Evolutionary conservation across 2,329 filamentous ascomycete genomes (phyloP), one percentile per base, ranked within the genome.

Genomic region (Ceratocystiopsis brevicomis): DNA sequence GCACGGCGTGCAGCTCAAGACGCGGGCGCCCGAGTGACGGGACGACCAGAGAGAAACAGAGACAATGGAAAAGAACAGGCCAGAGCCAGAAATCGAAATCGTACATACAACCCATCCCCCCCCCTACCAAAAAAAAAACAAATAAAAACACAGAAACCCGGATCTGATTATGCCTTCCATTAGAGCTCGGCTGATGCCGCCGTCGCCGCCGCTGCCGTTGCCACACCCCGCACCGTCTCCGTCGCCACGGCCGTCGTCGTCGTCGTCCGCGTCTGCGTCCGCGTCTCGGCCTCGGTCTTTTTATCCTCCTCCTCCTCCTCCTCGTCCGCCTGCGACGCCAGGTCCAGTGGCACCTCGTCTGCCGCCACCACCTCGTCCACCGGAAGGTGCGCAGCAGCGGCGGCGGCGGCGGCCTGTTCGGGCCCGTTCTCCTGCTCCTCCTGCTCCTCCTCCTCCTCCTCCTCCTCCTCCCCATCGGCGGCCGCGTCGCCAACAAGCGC

Each of bases 1-100:
- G 83, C 83, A 92, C 59, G 83, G 84, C 10, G 69, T 90, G 47
- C 82, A 88, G 63, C 65, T 92, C 53, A 76, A 76, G 59, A 90
- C 83, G 19, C 77, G 69, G 55, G 71, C 60, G 33, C 64, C 66
- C 11, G 64, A 43, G 21, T 36, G 21, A 19, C 10, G 6, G 35
- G 17, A 19, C 25, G 18, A 15, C 18, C 17, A 33, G 12, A 35
- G 17, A 19, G 8, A 4, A 32, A 5, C 39, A 14, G 3, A 18
- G 39, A 6, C 32, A 5, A 34, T 25, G 11, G 18, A 9, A 37
- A 5, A 1, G 35, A 16, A 15, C 14, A n/a, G 8, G 32, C 16
- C n/a, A n/a, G n/a, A n/a, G n/a, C n/a, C n/a, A n/a, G n/a, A n/a
- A n/a, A n/a, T n/a, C n/a, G n/a, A 40, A 37, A 43, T 9, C 35